Conservation (phyloP, 305 asterid species). For the Petunia hybrid region DNA sequence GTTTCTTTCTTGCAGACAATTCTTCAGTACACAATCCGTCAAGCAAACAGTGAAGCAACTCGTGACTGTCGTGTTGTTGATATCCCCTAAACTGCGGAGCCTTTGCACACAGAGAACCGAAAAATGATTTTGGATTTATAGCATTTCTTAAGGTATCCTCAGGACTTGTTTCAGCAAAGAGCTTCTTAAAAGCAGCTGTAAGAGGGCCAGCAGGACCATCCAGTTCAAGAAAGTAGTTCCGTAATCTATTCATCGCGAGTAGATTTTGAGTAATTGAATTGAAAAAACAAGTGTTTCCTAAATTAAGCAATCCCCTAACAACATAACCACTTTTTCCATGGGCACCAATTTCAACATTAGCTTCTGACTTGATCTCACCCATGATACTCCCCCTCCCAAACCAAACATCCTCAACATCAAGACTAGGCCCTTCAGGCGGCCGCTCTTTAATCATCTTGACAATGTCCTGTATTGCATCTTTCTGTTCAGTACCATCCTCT, state of each 20-base stretch:
- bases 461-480: constrained; percentile 61
- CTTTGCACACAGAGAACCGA: constrained; percentile 74
- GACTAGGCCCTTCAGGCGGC: constrained; percentile 51
- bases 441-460: constrained; percentile 62
- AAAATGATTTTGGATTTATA: constrained; percentile 76
- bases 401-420: constrained; percentile 80
- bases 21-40: constrained; percentile 83
- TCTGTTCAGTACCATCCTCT: constrained; percentile 53
- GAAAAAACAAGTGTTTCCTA: constrained; percentile 97
- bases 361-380: constrained; percentile 54
- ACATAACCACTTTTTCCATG: constrained; percentile 47
- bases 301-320: constrained; percentile 80
- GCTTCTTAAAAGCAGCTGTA: constrained; percentile 67
- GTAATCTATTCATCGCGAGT: constrained; percentile 62
- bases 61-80: constrained; percentile 98
- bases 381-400: constrained; percentile 69
- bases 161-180: constrained; percentile 61
- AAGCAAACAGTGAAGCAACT: constrained; percentile 85
- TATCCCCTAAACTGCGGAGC: constrained; percentile 91
- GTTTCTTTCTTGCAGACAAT: constrained; percentile 53
- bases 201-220: constrained; percentile 78
- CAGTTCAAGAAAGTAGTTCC: constrained; percentile 61
- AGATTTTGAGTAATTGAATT: constrained; percentile 87
- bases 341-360: constrained; percentile 40
- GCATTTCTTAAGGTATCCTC: constrained; percentile 56